Conservation (phyloP, 1,139 yeast genomes). For the Tardiomyces digboiensis region DNA sequence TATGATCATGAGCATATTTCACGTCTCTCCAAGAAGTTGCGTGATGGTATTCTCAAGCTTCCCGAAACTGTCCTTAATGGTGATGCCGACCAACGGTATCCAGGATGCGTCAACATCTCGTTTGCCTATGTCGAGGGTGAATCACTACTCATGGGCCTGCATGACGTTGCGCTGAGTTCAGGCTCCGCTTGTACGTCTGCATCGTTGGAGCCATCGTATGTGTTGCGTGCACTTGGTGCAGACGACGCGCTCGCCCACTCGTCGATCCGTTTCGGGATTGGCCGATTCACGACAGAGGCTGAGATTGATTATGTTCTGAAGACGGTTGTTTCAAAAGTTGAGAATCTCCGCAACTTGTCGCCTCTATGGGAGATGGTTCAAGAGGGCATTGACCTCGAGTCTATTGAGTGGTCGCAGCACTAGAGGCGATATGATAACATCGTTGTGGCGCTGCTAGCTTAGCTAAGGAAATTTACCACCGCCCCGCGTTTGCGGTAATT, state of each 20-base stretch:
- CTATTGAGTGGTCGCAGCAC: conserved; percentile 98
- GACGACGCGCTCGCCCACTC: conserved; percentile 98
- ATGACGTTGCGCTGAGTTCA: conserved; percentile 90
- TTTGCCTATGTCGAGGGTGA: conserved; percentile 99
- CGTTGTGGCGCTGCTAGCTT: too few relatives aligned
- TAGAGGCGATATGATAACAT: too few relatives aligned
- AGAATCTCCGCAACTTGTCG: conserved; percentile 81
- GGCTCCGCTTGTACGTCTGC: conserved; percentile 99
- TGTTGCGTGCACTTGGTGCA: conserved; percentile 92
- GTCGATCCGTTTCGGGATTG: conserved; percentile 93
- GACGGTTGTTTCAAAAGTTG: conserved; percentile 84
- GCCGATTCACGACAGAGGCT: conserved; percentile 93
- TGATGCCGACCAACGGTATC: conserved; percentile 57
- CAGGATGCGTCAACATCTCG: conserved; percentile 95
- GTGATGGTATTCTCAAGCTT: conserved; percentile 61
- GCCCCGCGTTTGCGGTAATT: not conserved
- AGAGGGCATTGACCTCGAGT: conserved; percentile 89
- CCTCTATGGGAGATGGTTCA: conserved; percentile 99
- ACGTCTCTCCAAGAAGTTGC: conserved; percentile 62
- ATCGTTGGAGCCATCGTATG: conserved; percentile 95
- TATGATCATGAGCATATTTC: conserved; percentile 66
- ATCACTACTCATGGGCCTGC: conserved; percentile 92
- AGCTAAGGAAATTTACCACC: not conserved
- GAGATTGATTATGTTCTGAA: conserved; percentile 90
- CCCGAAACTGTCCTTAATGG: conserved; percentile 93